These are phyloP conservation scores for Wickerhamomyces sp. DNA, from an alignment of 1,139 yeast genomes.

Conservation along the genomic window DNA sequence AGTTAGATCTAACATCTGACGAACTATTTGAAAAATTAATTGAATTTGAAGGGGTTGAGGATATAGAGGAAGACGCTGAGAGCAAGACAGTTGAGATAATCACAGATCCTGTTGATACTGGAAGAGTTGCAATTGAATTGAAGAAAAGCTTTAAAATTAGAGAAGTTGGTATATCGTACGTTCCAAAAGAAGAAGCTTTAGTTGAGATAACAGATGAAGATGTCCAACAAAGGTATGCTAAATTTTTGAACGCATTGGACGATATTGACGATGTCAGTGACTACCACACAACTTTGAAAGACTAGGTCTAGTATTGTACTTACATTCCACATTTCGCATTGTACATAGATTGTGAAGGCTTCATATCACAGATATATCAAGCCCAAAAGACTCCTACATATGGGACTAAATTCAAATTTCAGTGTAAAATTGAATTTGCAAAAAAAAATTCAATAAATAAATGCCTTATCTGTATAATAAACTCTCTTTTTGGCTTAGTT, in stretches of 20 bases:
- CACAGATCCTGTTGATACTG: conserved; percentile 62
- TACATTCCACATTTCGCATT: not conserved
- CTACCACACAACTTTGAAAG: conserved; percentile 51
- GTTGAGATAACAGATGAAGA: conserved; percentile 54
- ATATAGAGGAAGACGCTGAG: conserved; percentile 51
- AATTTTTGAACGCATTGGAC: conserved; percentile 59
- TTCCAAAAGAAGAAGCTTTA: conserved; percentile 58
- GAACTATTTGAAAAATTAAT: conserved; percentile 66
- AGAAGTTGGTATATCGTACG: conserved; percentile 67
- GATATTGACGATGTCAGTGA: conserved; percentile 79
- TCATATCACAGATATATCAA: not conserved
- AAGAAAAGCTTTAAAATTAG: conserved; percentile 56
- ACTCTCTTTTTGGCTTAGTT: not conserved
- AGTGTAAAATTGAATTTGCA: not conserved
- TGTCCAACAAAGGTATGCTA: conserved; percentile 45
- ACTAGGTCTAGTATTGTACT: conserved; percentile 1
- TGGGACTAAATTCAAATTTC: no score
- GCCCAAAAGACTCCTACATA: no score
- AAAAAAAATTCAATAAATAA: conserved; percentile 1
- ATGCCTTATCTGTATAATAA: conserved; percentile 1
- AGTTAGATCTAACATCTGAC: conserved; percentile 43
- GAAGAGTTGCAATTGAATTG: conserved; percentile 54
- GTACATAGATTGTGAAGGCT: not conserved
- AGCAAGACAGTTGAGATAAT: conserved; percentile 30
- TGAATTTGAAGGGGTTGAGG: conserved; percentile 77